These are phyloP conservation scores for Cantharellus cinnabarinus DNA, from an alignment of 768 basidiomycete species.

Conservation along the genomic window DNA sequence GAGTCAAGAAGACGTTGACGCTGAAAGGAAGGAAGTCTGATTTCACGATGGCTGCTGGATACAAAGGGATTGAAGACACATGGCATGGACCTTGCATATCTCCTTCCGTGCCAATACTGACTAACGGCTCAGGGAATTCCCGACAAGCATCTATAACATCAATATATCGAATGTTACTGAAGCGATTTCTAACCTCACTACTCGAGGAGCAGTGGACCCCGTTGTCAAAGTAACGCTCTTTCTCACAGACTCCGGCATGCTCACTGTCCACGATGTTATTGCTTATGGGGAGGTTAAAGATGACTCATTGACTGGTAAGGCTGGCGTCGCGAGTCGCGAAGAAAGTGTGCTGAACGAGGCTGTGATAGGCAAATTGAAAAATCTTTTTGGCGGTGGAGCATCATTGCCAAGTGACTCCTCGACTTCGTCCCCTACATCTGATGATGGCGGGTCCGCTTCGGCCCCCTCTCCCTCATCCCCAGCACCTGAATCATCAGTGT, in stretches of 20 bases:
- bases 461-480: constrained; percentile 17
- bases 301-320: constrained; percentile 42
- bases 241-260: constrained; percentile 72
- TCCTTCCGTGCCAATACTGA: not conserved
- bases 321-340: constrained; percentile 6
- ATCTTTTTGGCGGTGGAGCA: constrained; percentile 51
- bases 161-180: constrained; percentile 52
- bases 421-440: constrained; percentile 5
- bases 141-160: constrained; percentile 51
- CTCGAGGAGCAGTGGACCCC: constrained; percentile 58
- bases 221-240: constrained; percentile 70
- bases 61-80: constrained; percentile 41
- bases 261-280: constrained; percentile 59
- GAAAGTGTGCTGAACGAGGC: not conserved
- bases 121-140: constrained; percentile 33
- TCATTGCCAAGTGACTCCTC: constrained; percentile 15
- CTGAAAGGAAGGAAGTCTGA: constrained; percentile 64
- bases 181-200: constrained; percentile 67
- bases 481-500: not conserved
- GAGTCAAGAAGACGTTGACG: constrained; percentile 68
- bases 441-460: constrained; percentile 12
- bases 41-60: constrained; percentile 57
- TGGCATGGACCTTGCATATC: not conserved
- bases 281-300: constrained; percentile 67
- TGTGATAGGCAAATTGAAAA: constrained; percentile 58